Evolutionary conservation across 164 flowering plant species (phyloP), one percentile per base, ranked within the genome.

Genomic region (Santalum album): DNA sequence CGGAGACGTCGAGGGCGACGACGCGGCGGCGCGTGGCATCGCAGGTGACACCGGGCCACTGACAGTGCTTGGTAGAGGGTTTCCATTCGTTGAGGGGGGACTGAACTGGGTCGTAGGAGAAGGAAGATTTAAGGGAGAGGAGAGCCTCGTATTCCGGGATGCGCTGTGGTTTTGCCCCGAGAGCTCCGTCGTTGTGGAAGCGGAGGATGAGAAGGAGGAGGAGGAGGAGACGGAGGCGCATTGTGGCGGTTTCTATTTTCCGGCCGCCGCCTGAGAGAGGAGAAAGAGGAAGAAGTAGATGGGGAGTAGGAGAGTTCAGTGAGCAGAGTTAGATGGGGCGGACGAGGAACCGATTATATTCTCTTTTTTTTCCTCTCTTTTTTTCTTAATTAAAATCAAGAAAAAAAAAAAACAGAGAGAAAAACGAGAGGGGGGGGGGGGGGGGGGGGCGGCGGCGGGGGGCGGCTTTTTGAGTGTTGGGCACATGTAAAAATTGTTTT

Each of bases 21-120:
- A 89, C 90, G 36, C 68, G 88, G 23, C 69, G 70, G 63, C 58
- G 32, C 6, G 34, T 9, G 34, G 34, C 34, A 9, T 80, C 86
- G 69, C 97, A 92, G 5, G 86, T 59, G 58, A 92, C 79, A 25
- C 83, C 76, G 7, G 54, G 3, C 96, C 96, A 89, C 3, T 77
- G 47, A 67, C 99, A 89, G 62, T 81, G 77, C 55, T 55, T 49
- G 39, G 79, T 73, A 64, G 84, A 47, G 54, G 59, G 6, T 58
- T 71, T 79, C 99, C 96, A 89, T 6, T 70, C 25, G 17, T 62
- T 18, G 42, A 87, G 82, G 1, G 70, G 32, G n/a, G 74, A 14
- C 1, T 57, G 54, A 3, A 3, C 12, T 1, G 87, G 82, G 74
- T 83, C 94, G 59, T 50, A 69, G 55, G 76, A 16, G 20, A 91